Base-by-base conservation (phyloP, 1,284 basidiomycete genomes). In the Quambalaria eucalypti region DNA sequence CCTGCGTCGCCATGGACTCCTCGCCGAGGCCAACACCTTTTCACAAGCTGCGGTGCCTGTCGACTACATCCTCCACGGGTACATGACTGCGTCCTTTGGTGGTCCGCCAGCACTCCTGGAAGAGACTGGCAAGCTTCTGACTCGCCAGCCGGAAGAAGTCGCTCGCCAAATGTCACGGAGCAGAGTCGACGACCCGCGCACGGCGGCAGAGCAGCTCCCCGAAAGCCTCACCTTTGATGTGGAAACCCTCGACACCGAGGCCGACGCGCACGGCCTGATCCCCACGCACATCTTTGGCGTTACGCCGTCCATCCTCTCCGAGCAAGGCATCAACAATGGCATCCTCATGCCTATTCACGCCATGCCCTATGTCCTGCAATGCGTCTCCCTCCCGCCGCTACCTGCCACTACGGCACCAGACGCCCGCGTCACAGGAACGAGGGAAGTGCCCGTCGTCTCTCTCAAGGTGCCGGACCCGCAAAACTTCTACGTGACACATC, bases 301-400 rank as follows among this genome's bases (percentile, higher is more conserved):
- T 21, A 19, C 19, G 21, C 51, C 25, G 12, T 56, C 28, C 42
- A 46, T 40, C n/a, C 21, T 39, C 10, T 3, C 12, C 7, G 16
- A 38, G n/a, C 19, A 16, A 38, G n/a, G 42, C 36, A n/a, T 21
- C 5, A 39, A 54, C 21, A 28, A 29, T 16, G 56, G 56, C 29
- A 19, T 58, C 10, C 33, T 58, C 2, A 23, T 58, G 0, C 56
- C 56, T 23, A 50, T 55, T n/a, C 56, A 58, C 38, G 33, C 56
- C 25, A n/a, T 58, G 8, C n/a, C 44, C 16, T 58, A 58, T 28
- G 56, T 44, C 12, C 31, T 58, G 9, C 53, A 58, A 19, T 58
- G 56, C 47, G 55, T 48, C 28, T 56, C 56, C 6, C 29, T 58
- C n/a, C 56, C 56, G 12, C 38, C 51, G 1, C 30, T 54, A 1